These are phyloP conservation scores for Podila epicladia DNA, from an alignment of 192 early-diverging fungal species.

Conservation along the genomic window DNA sequence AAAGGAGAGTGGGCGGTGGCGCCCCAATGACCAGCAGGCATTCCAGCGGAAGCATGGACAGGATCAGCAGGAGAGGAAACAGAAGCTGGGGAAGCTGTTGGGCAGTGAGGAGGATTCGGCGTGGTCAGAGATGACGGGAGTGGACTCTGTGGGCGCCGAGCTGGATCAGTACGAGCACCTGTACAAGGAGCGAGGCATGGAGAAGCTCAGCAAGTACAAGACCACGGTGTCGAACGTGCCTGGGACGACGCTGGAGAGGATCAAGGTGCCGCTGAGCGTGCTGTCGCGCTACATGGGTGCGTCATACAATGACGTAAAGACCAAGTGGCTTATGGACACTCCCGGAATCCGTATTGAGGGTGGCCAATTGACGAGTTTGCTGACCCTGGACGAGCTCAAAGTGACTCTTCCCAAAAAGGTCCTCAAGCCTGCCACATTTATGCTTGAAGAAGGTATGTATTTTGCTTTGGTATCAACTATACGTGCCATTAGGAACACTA, in stretches of 20 bases:
- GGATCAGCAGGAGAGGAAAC: conserved; percentile 17
- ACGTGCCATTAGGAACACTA: background rate
- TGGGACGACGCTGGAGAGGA: conserved; percentile 30
- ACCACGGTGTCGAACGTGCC: conserved; percentile 49
- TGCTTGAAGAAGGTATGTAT: conserved; percentile 41
- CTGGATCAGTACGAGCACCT: conserved; percentile 30
- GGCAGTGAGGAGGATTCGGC: conserved; percentile 10
- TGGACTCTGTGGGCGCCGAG: conserved; percentile 5
- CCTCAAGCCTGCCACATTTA: conserved; percentile 40
- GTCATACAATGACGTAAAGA: conserved; percentile 19
- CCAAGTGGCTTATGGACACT: conserved; percentile 42
- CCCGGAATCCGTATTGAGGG: conserved; percentile 23
- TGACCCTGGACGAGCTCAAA: conserved; percentile 42
- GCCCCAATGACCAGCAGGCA: conserved; percentile 8
- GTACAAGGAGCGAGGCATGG: conserved; percentile 23
- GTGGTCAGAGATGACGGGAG: conserved; percentile 36
- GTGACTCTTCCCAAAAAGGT: conserved; percentile 40
- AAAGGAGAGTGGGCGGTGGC: conserved; percentile 32
- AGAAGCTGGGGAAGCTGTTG: conserved; percentile 19
- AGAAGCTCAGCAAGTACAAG: conserved; percentile 24
- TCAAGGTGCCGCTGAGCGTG: conserved; percentile 37
- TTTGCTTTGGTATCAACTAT: background rate
- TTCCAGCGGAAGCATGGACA: background rate
- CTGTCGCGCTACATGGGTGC: conserved; percentile 22
- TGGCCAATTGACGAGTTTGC: conserved; percentile 28